Evolutionary conservation across 805 yeast genomes (phyloP).

Genomic region (Saturnispora kantuleensis): DNA sequence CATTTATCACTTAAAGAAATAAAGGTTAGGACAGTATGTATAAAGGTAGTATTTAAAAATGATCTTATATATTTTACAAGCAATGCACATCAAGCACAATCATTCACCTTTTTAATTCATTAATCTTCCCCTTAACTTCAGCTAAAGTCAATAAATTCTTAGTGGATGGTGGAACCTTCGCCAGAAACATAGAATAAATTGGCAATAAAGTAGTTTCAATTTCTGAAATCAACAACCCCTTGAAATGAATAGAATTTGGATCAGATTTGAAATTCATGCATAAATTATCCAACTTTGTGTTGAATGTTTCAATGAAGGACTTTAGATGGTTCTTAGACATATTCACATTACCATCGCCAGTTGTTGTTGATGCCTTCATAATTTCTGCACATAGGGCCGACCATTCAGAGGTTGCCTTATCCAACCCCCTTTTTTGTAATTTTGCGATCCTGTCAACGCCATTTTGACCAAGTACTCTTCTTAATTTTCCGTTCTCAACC

Average conservation of each 20-base stretch:
- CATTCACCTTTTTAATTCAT: neutral
- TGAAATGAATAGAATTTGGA: conserved; percentile 31
- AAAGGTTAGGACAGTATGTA: too few species aligned
- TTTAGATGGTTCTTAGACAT: conserved; percentile 76
- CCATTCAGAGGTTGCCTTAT: conserved; percentile 71
- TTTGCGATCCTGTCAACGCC: conserved; percentile 59
- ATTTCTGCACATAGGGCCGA: conserved; percentile 63
- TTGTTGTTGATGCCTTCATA: conserved; percentile 69
- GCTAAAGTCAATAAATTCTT: conserved; percentile 41
- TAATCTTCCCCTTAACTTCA: conserved; percentile 7
- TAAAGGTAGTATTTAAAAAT: too few species aligned
- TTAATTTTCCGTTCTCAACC: conserved; percentile 37
- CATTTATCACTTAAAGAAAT: too few species aligned
- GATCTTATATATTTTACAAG: too few species aligned
- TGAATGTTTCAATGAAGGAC: conserved; percentile 49
- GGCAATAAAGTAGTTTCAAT: conserved; percentile 66
- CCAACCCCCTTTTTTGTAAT: conserved; percentile 63
- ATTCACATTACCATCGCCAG: conserved; percentile 33
- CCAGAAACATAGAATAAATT: conserved; percentile 75
- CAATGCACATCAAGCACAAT: too few species aligned
- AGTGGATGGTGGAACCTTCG: conserved; percentile 55
- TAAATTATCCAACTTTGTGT: conserved; percentile 72
- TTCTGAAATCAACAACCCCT: conserved; percentile 56
- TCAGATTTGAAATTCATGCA: conserved; percentile 52
- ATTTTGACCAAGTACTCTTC: conserved; percentile 41